Base-by-base conservation (phyloP, 1,284 basidiomycete species). In the Puccinia horiana region DNA sequence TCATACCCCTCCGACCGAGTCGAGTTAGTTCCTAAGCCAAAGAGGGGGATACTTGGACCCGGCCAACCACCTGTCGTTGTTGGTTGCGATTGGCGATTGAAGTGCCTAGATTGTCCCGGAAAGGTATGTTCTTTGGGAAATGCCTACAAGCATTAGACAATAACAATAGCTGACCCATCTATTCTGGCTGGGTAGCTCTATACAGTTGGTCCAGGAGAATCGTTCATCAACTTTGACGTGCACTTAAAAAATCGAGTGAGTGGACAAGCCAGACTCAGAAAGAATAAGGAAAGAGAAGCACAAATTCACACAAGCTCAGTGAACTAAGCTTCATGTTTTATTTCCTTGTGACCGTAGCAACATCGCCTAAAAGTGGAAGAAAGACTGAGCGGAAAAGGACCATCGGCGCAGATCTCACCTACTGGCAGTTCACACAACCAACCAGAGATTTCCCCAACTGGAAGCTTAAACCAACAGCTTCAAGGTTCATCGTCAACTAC, bases 81-180 rank as follows among this genome's bases (percentile, higher is more conserved):
- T n/a, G 94, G 96, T 87, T 52, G 16, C 26, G 80, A 74, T 74
- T 98, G 96, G 95, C 90, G 95, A 29, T 91, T 98, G 85, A 95
- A 94, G 87, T 99, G 96, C 87, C 86, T 92, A 83, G 96, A 98
- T 87, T 98, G 96, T 87, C 94, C 94, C 84, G 94, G 94, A 85
- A 95, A 95, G 90, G 94, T 94, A 23, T 52, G 35, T 81, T 40
- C 23, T 26, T 54, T 44, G n/a, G 47, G 9, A 49, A n/a, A 14
- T 8, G 70, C 35, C 20, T 29, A 29, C 1, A 11, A 29, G 23
- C 65, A 12, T 20, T 20, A 8, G 18, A 54, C 18, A 14, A 1
- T 54, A 23, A n/a, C n/a, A n/a, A 1, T 14, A 49, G 42, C 47
- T 81, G 20, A 37, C 29, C 23, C n/a, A 44, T 70, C 47, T 49